A percentile compares a stretch with the other conserved stretches of the same genome.
Conservation (phyloP, 345 rosid species). For the Barbarea vulgaris region DNA sequence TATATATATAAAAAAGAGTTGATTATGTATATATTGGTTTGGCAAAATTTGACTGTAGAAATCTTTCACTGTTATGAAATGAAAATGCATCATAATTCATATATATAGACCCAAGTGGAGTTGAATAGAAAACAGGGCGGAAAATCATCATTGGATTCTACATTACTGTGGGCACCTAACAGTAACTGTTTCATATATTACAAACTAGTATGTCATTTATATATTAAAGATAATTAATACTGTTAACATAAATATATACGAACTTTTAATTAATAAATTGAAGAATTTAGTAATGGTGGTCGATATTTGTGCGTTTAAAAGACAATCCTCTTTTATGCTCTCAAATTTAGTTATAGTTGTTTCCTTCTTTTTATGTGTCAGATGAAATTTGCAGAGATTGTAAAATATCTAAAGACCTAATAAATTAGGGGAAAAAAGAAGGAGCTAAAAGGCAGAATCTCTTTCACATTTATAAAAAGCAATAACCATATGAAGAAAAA, state of each 20-base stretch:
- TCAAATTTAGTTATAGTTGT: conserved; percentile 30
- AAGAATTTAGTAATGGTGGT: conserved; percentile 19
- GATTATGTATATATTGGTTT: conserved; percentile 8
- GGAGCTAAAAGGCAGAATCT: conserved; percentile 28
- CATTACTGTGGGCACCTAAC: conserved; percentile 37
- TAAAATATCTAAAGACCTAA: conserved; percentile 19
- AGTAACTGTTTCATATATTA: conserved; percentile 9
- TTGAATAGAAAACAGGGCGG: conserved; percentile 32
- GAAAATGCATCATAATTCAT: conserved; percentile 12
- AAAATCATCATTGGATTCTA: conserved; percentile 44
- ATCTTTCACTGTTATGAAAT: conserved; percentile 15
- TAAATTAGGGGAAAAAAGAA: conserved; percentile 22
- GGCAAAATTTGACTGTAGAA: conserved; percentile 34
- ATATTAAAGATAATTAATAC: not conserved
- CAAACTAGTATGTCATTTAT: not conserved
- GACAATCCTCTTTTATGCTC: conserved; percentile 40
- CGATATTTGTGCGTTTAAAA: conserved; percentile 37
- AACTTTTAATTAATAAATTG: conserved; percentile 1
- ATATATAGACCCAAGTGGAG: conserved; percentile 13
- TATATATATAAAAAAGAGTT: not conserved
- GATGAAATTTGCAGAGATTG: conserved; percentile 20
- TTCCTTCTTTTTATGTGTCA: conserved; percentile 38
- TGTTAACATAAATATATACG: not conserved
- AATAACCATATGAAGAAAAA: conserved; percentile 7
- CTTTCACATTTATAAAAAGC: conserved; percentile 24